A percentile compares a stretch with the other conserved stretches of the same genome.
These are phyloP conservation scores for Phytopythium chamaehyphon DNA, from an alignment of 352 stramenopile genomes.

Conservation along the genomic window DNA sequence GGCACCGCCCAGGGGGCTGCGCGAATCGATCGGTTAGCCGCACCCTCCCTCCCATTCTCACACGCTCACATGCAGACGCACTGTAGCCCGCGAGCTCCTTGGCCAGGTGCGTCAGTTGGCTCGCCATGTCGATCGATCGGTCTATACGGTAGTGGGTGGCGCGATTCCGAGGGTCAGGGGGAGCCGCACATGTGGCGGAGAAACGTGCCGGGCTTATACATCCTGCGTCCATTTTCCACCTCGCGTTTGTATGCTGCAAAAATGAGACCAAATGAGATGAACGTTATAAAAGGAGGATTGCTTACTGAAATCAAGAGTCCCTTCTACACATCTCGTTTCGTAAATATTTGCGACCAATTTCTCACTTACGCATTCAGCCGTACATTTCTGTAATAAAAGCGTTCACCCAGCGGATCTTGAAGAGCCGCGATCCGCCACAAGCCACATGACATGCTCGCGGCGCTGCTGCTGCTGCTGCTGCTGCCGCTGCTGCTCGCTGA, in stretches of 20 bases:
- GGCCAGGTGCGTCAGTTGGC: conserved; percentile 38
- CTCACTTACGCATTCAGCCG: no score
- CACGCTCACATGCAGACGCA: conserved; percentile 21
- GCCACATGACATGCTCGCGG: not conserved
- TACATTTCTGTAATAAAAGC: no score
- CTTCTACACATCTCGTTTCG: no score
- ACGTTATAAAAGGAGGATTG: no score
- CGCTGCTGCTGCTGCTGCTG: conserved; percentile 6
- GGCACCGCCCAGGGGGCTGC: conserved; percentile 54
- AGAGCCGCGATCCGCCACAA: no score
- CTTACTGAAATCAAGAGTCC: no score
- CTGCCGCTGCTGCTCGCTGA: not conserved
- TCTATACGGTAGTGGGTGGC: not conserved
- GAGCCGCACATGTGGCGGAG: not conserved
- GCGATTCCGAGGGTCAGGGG: conserved; percentile 1
- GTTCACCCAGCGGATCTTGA: no score
- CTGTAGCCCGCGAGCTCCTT: conserved; percentile 48
- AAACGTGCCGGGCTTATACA: no score
- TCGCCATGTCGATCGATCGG: conserved; percentile 1
- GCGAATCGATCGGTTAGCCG: conserved; percentile 1
- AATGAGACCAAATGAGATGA: no score
- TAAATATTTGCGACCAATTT: no score
- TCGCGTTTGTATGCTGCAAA: no score
- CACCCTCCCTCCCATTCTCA: conserved; percentile 1
- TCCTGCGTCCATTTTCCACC: no score